Evolutionary conservation across 208 protist species (phyloP).

Genomic region (Crithidia bombi): DNA sequence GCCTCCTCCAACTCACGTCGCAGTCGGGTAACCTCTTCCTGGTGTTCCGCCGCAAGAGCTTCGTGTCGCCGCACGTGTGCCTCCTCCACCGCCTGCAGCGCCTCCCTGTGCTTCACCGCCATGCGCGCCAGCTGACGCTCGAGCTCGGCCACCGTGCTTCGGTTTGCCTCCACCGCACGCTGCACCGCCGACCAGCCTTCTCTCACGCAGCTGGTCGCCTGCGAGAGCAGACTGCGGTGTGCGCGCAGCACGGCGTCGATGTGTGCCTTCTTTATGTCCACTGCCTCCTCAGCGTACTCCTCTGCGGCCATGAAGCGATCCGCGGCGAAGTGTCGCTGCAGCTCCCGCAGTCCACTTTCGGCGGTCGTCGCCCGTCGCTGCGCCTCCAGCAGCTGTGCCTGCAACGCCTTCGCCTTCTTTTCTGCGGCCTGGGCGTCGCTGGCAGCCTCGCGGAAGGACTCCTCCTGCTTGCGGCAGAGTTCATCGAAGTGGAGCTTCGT

Average conservation of each 20-base stretch:
- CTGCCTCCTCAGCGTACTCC: constrained; percentile 41
- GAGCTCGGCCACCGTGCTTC: constrained; percentile 2
- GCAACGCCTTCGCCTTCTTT: constrained; percentile 23
- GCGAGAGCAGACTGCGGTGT: constrained; percentile 26
- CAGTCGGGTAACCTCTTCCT: constrained; percentile 21
- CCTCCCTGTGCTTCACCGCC: constrained; percentile 16
- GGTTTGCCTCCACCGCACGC: constrained; percentile 1
- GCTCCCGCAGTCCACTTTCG: constrained; percentile 29
- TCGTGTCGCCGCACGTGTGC: constrained; percentile 28
- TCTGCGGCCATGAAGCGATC: constrained; percentile 14
- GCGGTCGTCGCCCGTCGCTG: constrained; percentile 24
- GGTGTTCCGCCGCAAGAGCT: constrained; percentile 19
- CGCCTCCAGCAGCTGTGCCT: constrained; percentile 34
- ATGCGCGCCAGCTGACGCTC: constrained; percentile 33
- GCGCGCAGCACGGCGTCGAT: constrained; percentile 3
- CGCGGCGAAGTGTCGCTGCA: constrained; percentile 26
- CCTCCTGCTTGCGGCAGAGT: constrained; percentile 41
- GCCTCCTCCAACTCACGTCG: constrained; percentile 26
- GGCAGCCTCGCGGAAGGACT: constrained; percentile 30
- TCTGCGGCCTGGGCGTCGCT: constrained; percentile 34
- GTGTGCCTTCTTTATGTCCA: constrained; percentile 32
- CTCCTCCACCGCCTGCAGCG: constrained; percentile 25
- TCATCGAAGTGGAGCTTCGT: constrained; percentile 36
- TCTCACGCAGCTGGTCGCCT: constrained; percentile 9
- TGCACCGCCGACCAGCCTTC: constrained; percentile 25